Percentiles rank a stretch among this genome's conserved stretches.
phyloP scores from a whole-genome alignment of 2,329 filamentous ascomycete genomes.

The Fusarium sp. region DNA sequence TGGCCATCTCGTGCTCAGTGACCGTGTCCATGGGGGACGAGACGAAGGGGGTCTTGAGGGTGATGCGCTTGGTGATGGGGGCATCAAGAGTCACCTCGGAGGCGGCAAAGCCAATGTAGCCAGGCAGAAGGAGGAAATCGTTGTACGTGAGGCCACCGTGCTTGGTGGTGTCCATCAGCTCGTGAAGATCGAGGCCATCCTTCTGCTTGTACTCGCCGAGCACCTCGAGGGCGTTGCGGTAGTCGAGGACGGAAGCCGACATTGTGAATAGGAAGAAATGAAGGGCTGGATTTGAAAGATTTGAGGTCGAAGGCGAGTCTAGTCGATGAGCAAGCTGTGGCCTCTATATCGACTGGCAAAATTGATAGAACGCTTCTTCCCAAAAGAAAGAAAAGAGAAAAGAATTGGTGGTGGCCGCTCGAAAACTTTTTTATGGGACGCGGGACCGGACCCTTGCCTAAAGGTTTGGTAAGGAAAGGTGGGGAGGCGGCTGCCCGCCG shows the following conservation, averaged over 20 bases:
- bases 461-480: not conserved
- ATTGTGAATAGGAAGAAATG: conserved; percentile 57
- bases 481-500: not conserved
- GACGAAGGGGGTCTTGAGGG: conserved; percentile 93
- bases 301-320: conserved; percentile 55
- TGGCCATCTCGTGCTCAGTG: conserved; percentile 99
- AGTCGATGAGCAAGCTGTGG: conserved; percentile 45
- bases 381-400: conserved; percentile 58
- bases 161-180: conserved; percentile 88
- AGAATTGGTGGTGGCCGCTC: conserved; percentile 44
- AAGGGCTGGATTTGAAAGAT: conserved; percentile 42
- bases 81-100: conserved; percentile 88
- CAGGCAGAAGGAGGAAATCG: conserved; percentile 95
- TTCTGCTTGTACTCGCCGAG: conserved; percentile 79
- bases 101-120: conserved; percentile 97
- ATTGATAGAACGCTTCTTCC: conserved; percentile 61
- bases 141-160: conserved; percentile 98
- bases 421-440: conserved; percentile 54
- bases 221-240: conserved; percentile 76
- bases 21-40: conserved; percentile 99
- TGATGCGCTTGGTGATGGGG: conserved; percentile 92
- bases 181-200: conserved; percentile 87
- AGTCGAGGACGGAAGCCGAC: conserved; percentile 75
- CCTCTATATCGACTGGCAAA: conserved; percentile 48
- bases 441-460: conserved; percentile 36